A percentile compares a stretch with the other conserved stretches of the same genome.
These are phyloP conservation scores for Heimioporus sp. DNA, from an alignment of 768 basidiomycete species.

Conservation along the genomic window DNA sequence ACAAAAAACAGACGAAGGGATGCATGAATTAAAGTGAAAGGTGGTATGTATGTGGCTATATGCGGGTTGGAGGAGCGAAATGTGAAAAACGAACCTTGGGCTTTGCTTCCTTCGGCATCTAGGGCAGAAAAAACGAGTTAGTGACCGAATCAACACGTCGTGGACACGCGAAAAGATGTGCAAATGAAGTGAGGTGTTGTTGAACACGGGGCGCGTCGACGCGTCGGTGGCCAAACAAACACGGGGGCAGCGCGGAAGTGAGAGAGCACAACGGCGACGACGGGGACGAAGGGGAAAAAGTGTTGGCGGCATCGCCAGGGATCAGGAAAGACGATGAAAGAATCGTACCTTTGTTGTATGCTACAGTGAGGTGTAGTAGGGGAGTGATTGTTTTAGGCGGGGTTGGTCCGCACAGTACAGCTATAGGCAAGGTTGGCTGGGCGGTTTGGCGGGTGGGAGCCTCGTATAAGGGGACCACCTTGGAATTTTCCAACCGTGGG, in stretches of 20 bases:
- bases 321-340: slow-evolving; percentile 25
- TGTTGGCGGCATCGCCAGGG: slow-evolving; percentile 13
- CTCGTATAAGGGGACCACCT: slow-evolving; percentile 32
- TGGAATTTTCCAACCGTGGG: slow-evolving; percentile 32
- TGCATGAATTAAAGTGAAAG: slow-evolving; percentile 5
- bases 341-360: slow-evolving; percentile 31
- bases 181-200: slow-evolving; percentile 27
- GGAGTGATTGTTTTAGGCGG: slow-evolving; percentile 32
- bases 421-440: slow-evolving; percentile 39
- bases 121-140: slow-evolving; percentile 33
- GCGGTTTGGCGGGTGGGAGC: slow-evolving; percentile 38
- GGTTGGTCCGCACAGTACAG: slow-evolving; percentile 32
- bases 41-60: slow-evolving; percentile 19
- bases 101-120: slow-evolving; percentile 84
- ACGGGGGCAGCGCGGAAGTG: slow-evolving; percentile 18
- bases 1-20: background rate
- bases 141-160: slow-evolving; percentile 40
- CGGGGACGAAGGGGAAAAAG: slow-evolving; percentile 5
- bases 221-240: slow-evolving; percentile 41
- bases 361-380: slow-evolving; percentile 23
- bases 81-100: slow-evolving; percentile 52
- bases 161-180: slow-evolving; percentile 30
- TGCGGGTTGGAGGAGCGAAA: background rate
- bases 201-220: slow-evolving; percentile 32
- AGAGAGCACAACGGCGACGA: slow-evolving; percentile 28